Percentiles rank a stretch among this genome's conserved stretches.
Conservation (phyloP, 225 moss, liverwort and hornwort genomes). For the Polytrichum formosum region DNA sequence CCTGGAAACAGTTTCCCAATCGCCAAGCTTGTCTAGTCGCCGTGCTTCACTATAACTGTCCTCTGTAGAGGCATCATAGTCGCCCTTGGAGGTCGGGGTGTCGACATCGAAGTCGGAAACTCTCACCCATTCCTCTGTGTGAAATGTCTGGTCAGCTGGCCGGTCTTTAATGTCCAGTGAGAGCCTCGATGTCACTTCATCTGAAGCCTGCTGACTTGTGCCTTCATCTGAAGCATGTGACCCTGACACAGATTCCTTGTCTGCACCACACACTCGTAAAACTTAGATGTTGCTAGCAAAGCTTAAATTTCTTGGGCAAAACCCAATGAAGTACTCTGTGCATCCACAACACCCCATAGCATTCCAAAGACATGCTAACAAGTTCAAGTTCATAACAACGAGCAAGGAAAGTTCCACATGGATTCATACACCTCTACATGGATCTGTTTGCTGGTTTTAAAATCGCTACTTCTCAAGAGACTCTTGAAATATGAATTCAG, state of each 20-base stretch:
- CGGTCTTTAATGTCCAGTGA: conserved; percentile 29
- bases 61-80: conserved; percentile 36
- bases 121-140: conserved; percentile 66
- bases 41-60: conserved; percentile 27
- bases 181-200: conserved; percentile 22
- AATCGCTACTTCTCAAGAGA: not conserved
- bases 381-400: not conserved
- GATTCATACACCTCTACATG: not conserved
- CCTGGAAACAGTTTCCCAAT: conserved; percentile 56
- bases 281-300: no score
- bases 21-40: conserved; percentile 41
- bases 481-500: no score
- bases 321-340: not conserved
- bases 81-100: conserved; percentile 50
- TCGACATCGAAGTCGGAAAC: conserved; percentile 50
- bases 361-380: not conserved
- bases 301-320: not conserved
- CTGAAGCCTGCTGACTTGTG: conserved; percentile 25
- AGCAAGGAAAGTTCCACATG: not conserved
- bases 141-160: conserved; percentile 30
- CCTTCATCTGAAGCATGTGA: conserved; percentile 44
- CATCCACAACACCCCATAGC: not conserved
- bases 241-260: conserved; percentile 40
- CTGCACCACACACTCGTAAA: conserved; percentile 7
- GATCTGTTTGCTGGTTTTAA: not conserved